phyloP scores from a whole-genome alignment of 352 stramenopile species.

The Discostella stelligera region DNA sequence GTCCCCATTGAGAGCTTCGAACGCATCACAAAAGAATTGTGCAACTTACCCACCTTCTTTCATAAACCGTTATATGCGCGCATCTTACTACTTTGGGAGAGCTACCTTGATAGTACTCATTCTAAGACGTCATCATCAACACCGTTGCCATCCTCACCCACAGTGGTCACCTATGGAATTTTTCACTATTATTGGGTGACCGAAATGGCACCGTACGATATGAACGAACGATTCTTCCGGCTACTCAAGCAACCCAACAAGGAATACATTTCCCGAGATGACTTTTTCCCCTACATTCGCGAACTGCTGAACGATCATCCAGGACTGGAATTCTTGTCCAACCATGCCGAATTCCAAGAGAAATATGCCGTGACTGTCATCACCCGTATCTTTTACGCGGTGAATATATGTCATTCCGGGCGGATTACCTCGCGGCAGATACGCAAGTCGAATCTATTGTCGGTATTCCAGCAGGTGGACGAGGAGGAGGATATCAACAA shows the following conservation, averaged over 20 bases:
- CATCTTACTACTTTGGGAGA: slow-evolving; percentile 81
- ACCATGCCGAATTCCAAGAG: slow-evolving; percentile 98
- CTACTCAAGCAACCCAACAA: slow-evolving; percentile 90
- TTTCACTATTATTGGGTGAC: slow-evolving; percentile 92
- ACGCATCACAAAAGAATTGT: slow-evolving; percentile 96
- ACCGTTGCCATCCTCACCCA: slow-evolving; percentile 21
- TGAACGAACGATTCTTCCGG: slow-evolving; percentile 95
- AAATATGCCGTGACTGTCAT: slow-evolving; percentile 98
- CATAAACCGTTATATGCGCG: slow-evolving; percentile 94
- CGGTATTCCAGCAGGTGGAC: slow-evolving; percentile 94
- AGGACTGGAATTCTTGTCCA: slow-evolving; percentile 94
- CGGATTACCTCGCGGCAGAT: slow-evolving; percentile 93
- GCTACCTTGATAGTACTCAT: not conserved
- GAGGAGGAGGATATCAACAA: slow-evolving; percentile 99
- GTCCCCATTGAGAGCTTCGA: slow-evolving; percentile 85
- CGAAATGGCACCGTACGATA: slow-evolving; percentile 94
- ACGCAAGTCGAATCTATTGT: slow-evolving; percentile 90
- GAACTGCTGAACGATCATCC: slow-evolving; percentile 86
- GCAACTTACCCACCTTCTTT: slow-evolving; percentile 97
- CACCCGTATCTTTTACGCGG: slow-evolving; percentile 80
- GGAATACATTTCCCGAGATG: slow-evolving; percentile 86
- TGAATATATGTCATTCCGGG: slow-evolving; percentile 87
- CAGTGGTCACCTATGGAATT: slow-evolving; percentile 81
- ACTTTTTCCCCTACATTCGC: slow-evolving; percentile 97
- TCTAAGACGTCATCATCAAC: too few relatives aligned